phyloP scores from a whole-genome alignment of 169 alveolate species.

The Cryptosporidium ubiquitum region DNA sequence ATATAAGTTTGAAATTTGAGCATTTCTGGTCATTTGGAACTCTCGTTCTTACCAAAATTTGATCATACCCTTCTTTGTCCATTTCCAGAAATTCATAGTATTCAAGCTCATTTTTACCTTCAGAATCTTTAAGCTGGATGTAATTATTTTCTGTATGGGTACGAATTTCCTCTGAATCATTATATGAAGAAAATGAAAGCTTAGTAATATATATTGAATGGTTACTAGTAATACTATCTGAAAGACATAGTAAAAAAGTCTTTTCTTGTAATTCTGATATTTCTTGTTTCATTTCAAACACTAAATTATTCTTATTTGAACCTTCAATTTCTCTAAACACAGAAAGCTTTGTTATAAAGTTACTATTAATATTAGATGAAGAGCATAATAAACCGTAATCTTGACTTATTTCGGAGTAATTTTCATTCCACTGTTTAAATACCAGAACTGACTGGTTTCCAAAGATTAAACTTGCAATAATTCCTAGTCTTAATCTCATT shows the following conservation, averaged over 20 bases:
- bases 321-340: background rate
- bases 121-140: background rate
- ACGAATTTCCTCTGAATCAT: background rate
- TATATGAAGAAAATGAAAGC: conserved; percentile 1
- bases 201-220: conserved; percentile 42
- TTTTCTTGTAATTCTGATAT: background rate
- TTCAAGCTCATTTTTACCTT: background rate
- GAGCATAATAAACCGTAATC: conserved; percentile 13
- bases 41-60: background rate
- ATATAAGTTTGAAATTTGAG: background rate
- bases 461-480: background rate
- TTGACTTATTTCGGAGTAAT: background rate
- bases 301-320: background rate
- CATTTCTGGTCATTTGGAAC: background rate
- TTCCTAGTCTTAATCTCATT: background rate
- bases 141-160: background rate
- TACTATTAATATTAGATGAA: conserved; percentile 38
- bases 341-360: background rate
- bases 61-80: background rate
- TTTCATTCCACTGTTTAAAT: conserved; percentile 36
- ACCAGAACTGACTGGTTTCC: conserved; percentile 15
- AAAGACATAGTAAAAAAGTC: conserved; percentile 50
- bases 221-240: conserved; percentile 33
- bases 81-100: background rate
- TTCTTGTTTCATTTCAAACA: conserved; percentile 6